A percentile compares a stretch with the other conserved stretches of the same genome.
Evolutionary conservation across 2,329 filamentous ascomycete genomes (phyloP).

Genomic region (Aspergillus floridensis): DNA sequence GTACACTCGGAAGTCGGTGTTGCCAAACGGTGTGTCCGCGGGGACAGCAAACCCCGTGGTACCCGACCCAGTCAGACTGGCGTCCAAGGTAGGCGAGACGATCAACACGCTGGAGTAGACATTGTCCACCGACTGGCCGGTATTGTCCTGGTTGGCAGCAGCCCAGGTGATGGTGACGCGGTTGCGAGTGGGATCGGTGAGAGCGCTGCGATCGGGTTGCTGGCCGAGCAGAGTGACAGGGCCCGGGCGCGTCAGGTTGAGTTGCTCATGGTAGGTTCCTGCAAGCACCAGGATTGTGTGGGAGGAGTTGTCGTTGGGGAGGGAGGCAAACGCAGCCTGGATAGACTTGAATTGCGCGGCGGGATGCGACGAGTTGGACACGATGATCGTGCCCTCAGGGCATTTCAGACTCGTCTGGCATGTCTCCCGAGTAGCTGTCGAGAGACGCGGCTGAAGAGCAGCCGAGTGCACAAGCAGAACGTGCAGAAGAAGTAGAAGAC

Average conservation of each 20-base stretch:
- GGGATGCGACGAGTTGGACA: conserved; percentile 22
- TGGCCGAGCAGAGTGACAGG: conserved; percentile 63
- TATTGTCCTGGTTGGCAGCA: conserved; percentile 51
- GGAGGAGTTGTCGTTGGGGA: conserved; percentile 46
- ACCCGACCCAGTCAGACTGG: conserved; percentile 60
- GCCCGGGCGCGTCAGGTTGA: conserved; percentile 62
- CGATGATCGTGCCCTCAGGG: conserved; percentile 28
- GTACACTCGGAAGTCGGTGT: conserved; percentile 62
- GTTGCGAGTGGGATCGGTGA: conserved; percentile 49
- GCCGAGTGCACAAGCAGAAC: conserved; percentile 5
- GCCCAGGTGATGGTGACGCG: conserved; percentile 59
- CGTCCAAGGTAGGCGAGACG: conserved; percentile 62
- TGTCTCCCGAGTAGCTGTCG: conserved; percentile 15
- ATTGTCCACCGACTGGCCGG: conserved; percentile 51
- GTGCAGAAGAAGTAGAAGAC: conserved; percentile 1
- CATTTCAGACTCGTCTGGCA: conserved; percentile 29
- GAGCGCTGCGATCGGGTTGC: conserved; percentile 37
- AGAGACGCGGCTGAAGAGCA: conserved; percentile 9
- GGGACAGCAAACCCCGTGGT: conserved; percentile 62
- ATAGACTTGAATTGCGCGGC: conserved; percentile 37
- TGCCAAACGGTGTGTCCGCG: conserved; percentile 61
- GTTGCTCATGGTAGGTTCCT: conserved; percentile 61
- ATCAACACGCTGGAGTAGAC: conserved; percentile 62
- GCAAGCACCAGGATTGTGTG: conserved; percentile 60
- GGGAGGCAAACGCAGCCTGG: conserved; percentile 49